Conservation (phyloP, 768 basidiomycete species). For the Lyophyllum shimeji region DNA sequence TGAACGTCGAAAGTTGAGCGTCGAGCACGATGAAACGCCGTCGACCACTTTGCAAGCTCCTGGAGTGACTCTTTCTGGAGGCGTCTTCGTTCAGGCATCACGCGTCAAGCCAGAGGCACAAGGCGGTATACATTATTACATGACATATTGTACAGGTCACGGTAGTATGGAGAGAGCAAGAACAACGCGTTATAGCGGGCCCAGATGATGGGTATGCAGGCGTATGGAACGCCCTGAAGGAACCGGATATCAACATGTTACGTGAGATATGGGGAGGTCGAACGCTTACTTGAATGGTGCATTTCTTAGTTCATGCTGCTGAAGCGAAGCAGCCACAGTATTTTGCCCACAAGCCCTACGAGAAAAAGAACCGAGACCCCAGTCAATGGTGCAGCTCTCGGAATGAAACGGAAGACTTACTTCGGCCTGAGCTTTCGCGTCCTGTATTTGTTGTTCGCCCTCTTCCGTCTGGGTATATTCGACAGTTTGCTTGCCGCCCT, state of each 20-base stretch:
- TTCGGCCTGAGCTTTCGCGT: slow-evolving; percentile 27
- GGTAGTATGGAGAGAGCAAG: too few species aligned
- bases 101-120: too few species aligned
- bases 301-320: slow-evolving; percentile 6
- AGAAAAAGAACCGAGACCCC: not conserved
- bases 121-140: too few species aligned
- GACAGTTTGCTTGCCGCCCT: slow-evolving; percentile 19
- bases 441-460: slow-evolving; percentile 23
- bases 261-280: not conserved
- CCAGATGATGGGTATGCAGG: too few species aligned
- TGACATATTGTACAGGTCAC: too few species aligned
- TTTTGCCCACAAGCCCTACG: slow-evolving; percentile 26
- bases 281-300: slow-evolving; percentile 4
- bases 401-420: slow-evolving; percentile 5
- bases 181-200: too few species aligned
- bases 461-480: slow-evolving; percentile 21
- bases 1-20: too few species aligned
- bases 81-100: too few species aligned
- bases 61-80: too few species aligned
- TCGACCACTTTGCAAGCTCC: too few species aligned
- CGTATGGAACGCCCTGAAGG: not conserved
- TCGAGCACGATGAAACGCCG: too few species aligned
- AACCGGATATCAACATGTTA: not conserved
- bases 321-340: slow-evolving; percentile 25
- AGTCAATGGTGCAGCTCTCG: not conserved